Evolutionary conservation across 331 rosid species (phyloP), one percentile per base, ranked within the genome.

Genomic region (Pyracantha coccinea): DNA sequence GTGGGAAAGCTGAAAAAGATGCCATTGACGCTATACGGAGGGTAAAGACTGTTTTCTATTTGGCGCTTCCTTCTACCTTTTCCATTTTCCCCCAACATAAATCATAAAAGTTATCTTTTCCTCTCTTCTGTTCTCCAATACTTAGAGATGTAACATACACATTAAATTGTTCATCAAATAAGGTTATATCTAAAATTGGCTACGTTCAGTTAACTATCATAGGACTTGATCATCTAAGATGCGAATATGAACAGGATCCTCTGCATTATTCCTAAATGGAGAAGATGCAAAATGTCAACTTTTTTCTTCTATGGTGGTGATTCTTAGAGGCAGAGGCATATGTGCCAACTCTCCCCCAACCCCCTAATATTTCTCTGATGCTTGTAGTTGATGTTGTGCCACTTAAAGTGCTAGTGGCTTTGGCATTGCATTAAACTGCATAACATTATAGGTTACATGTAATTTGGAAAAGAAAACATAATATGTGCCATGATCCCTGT

Each of bases 1-100:
- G 95, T 47, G 76, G 79, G 19, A 90, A 85, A 79, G 95, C 90
- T 31, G 90, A 90, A 86, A 90, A 80, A 66, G 91, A 86, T 44
- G 89, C 85, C 67, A 23, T 92, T 75, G 85, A 88, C 20, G 89
- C 93, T 59, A 81, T 85, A 52, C 83, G 85, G 74, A 86, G 74
- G 92, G 99, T 95, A 88, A 73, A 45, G 45, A 16, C 31, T 52
- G 0, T 0, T 28, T 24, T 61, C 80, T 58, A 54, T 60, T 62
- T 35, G 59, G 75, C n/a, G 64, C 27, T 77, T 75, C 72, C 47
- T 69, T 41, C 23, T 72, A 35, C 71, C 33, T 23, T 71, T 4
- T 33, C 35, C 74, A 20, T 67, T 28, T 63, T 21, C 44, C 44
- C 67, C 28, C 16, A 52, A 6, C 57, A 52, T 17, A 7, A 52